Conservation (phyloP, 2,329 filamentous ascomycete species). For the Fusarium fujikuroi region DNA sequence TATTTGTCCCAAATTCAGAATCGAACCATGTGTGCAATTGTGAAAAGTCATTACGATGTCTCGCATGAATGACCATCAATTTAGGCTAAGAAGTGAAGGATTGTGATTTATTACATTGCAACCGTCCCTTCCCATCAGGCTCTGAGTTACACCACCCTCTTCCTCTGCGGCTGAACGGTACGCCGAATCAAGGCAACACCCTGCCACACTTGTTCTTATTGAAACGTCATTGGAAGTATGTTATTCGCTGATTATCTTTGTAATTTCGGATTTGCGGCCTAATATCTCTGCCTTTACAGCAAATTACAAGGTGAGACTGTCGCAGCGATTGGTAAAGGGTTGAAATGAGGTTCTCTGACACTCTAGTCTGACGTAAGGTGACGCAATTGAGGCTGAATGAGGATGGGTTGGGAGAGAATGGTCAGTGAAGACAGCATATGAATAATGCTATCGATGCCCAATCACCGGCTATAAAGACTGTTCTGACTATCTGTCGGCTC, state of each 20-base stretch:
- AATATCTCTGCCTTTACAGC: rapidly evolving
- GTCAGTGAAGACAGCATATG: neutral
- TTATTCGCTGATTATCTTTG: neutral
- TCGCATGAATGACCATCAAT: rapidly evolving
- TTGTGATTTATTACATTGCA: neutral
- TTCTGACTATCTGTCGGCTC: rapidly evolving
- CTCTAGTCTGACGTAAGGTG: neutral
- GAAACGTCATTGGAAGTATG: neutral
- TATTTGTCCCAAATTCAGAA: too few relatives aligned
- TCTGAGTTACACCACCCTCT: neutral
- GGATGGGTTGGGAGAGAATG: neutral
- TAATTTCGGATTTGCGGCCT: neutral
- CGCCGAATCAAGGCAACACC: rapidly evolving
- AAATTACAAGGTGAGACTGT: neutral
- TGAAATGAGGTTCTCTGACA: neutral
- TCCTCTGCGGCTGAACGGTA: neutral
- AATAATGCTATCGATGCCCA: neutral
- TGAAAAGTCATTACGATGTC: rapidly evolving
- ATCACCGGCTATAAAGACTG: neutral
- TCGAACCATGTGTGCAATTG: rapidly evolving
- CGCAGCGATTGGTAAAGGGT: neutral
- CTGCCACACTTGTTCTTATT: rapidly evolving
- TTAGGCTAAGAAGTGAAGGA: neutral
- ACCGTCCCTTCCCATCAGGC: neutral
- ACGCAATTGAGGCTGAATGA: neutral